These are phyloP conservation scores for Boletales sp. DNA, from an alignment of 768 basidiomycete genomes.

Conservation along the genomic window DNA sequence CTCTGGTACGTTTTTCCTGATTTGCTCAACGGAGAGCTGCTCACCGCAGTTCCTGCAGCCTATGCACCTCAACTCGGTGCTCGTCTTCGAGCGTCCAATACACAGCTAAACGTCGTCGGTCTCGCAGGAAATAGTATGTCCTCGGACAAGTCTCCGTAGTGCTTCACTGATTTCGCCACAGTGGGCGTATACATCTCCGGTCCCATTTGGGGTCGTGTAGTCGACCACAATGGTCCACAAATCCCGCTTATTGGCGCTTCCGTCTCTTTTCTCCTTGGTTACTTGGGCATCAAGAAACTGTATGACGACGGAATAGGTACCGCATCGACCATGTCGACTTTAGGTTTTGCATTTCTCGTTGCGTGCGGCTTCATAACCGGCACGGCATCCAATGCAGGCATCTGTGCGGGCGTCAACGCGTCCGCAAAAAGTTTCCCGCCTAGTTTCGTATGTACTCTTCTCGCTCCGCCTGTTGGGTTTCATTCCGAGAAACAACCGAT, in stretches of 20 bases:
- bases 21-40: too few species aligned
- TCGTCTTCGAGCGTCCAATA: conserved; percentile 72
- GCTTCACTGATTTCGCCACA: conserved; percentile 16
- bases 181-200: conserved; percentile 77
- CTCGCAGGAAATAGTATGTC: conserved; percentile 71
- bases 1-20: conserved; percentile 23
- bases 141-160: neutral
- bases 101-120: conserved; percentile 77
- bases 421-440: conserved; percentile 84
- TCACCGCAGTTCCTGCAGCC: conserved; percentile 37
- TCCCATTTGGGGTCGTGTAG: conserved; percentile 76
- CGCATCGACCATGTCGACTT: conserved; percentile 34
- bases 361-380: conserved; percentile 72
- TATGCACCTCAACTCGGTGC: conserved; percentile 85
- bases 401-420: conserved; percentile 69
- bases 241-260: conserved; percentile 61
- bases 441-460: conserved; percentile 44
- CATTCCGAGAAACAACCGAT: neutral
- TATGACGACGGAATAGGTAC: conserved; percentile 53
- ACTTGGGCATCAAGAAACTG: conserved; percentile 67
- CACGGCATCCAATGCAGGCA: conserved; percentile 68
- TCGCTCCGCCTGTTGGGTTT: too few species aligned
- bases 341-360: conserved; percentile 52
- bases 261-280: conserved; percentile 64
- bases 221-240: conserved; percentile 70